Percentiles rank a stretch among this genome's conserved stretches.
Conservation (phyloP, 495 filamentous ascomycete species). For the Penicillium pancosmium region DNA sequence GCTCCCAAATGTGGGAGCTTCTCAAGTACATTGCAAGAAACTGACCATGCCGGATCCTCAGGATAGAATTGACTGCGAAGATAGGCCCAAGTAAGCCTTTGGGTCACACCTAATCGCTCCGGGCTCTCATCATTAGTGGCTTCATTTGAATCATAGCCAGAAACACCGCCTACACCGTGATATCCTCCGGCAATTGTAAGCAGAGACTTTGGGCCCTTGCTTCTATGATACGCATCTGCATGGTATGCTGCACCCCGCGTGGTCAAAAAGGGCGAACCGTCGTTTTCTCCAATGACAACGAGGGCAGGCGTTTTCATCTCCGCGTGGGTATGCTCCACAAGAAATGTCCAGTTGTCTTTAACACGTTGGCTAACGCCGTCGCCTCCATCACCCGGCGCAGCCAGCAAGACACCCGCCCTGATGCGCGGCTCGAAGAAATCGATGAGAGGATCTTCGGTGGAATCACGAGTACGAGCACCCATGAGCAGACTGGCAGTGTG, state of each 20-base stretch:
- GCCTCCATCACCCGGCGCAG: slow-evolving; percentile 33
- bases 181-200: slow-evolving; percentile 35
- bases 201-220: slow-evolving; percentile 40
- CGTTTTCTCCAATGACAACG: slow-evolving; percentile 41
- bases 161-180: slow-evolving; percentile 44
- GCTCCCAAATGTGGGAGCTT: slow-evolving; percentile 31
- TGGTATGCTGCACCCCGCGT: slow-evolving; percentile 43
- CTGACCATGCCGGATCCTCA: slow-evolving; percentile 37
- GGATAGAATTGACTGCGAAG: slow-evolving; percentile 40
- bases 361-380: slow-evolving; percentile 25
- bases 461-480: slow-evolving; percentile 37
- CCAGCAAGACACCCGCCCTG: slow-evolving; percentile 42
- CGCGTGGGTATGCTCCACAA: slow-evolving; percentile 35
- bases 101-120: slow-evolving; percentile 36
- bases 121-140: slow-evolving; percentile 42
- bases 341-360: slow-evolving; percentile 33
- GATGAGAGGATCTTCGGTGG: slow-evolving; percentile 6
- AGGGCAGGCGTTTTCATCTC: slow-evolving; percentile 41
- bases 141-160: slow-evolving; percentile 44
- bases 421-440: slow-evolving; percentile 28
- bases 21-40: slow-evolving; percentile 31
- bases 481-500: slow-evolving; percentile 39
- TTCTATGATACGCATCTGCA: slow-evolving; percentile 38
- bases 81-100: slow-evolving; percentile 46
- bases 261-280: slow-evolving; percentile 38